Evolutionary conservation across 2,329 filamentous ascomycete species (phyloP).

Genomic region (Talaromyces piceae): DNA sequence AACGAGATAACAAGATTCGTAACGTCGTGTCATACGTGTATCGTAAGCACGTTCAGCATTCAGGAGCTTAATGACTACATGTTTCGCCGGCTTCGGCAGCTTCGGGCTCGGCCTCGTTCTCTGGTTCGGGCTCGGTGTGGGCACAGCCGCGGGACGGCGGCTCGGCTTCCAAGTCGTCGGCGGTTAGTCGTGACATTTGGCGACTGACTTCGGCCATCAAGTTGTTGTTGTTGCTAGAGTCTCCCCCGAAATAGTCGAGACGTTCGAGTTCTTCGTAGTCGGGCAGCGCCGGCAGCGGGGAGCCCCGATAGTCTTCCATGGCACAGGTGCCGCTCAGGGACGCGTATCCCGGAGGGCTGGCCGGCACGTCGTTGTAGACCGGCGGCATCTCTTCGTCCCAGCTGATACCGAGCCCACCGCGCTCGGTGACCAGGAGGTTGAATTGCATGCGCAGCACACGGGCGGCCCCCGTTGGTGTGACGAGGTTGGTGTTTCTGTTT

Average conservation of each 20-base stretch:
- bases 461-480: slow-evolving; percentile 82
- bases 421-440: slow-evolving; percentile 70
- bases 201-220: slow-evolving; percentile 12
- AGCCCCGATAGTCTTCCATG: slow-evolving; percentile 41
- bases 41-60: slow-evolving; percentile 1
- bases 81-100: neutral
- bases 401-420: slow-evolving; percentile 77
- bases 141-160: slow-evolving; percentile 6
- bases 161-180: slow-evolving; percentile 22
- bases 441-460: slow-evolving; percentile 92
- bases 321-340: slow-evolving; percentile 32
- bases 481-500: slow-evolving; percentile 61
- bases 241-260: slow-evolving; percentile 23
- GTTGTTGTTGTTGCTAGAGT: neutral
- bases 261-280: slow-evolving; percentile 43
- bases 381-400: slow-evolving; percentile 97
- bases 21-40: slow-evolving; percentile 1
- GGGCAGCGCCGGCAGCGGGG: slow-evolving; percentile 30
- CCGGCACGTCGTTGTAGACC: slow-evolving; percentile 87
- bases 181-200: slow-evolving; percentile 24
- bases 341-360: slow-evolving; percentile 67
- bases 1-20: slow-evolving; percentile 6
- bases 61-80: neutral
- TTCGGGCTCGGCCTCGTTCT: slow-evolving; percentile 1
- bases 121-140: neutral